These are phyloP conservation scores for Catunica adiposa DNA, from an alignment of 2,329 filamentous ascomycete species.

Conservation along the genomic window DNA sequence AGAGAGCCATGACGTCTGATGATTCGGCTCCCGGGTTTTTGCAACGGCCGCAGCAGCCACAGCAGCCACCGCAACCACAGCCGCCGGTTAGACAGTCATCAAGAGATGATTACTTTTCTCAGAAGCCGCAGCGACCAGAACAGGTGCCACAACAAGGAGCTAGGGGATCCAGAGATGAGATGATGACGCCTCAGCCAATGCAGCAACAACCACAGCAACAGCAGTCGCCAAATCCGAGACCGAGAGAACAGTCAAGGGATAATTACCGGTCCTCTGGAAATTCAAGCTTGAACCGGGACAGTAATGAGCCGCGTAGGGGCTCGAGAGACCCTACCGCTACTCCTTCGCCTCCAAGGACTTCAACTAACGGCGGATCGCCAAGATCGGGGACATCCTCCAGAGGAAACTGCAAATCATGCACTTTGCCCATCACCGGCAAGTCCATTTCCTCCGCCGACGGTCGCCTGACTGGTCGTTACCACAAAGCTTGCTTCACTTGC, in stretches of 20 bases:
- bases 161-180: slow-evolving; percentile 6
- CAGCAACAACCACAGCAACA: no score
- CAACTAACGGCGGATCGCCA: slow-evolving; percentile 12
- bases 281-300: not conserved
- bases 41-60: slow-evolving; percentile 1
- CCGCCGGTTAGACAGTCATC: not conserved
- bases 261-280: slow-evolving; percentile 5
- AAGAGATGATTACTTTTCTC: not conserved
- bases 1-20: not conserved
- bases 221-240: not conserved
- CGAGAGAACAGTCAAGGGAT: slow-evolving; percentile 7
- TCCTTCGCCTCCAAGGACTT: slow-evolving; percentile 10
- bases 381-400: slow-evolving; percentile 30
- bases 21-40: not conserved
- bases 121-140: not conserved
- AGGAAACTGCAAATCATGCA: slow-evolving; percentile 71
- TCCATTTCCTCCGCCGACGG: slow-evolving; percentile 89
- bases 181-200: slow-evolving; percentile 6
- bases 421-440: slow-evolving; percentile 65
- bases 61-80: no score
- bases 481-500: slow-evolving; percentile 91
- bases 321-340: slow-evolving; percentile 9
- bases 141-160: not conserved
- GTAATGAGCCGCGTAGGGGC: not conserved
- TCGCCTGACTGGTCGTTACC: slow-evolving; percentile 78